phyloP scores from a whole-genome alignment of 179 eudicot genomes.

The Carnegiea gigantea region DNA sequence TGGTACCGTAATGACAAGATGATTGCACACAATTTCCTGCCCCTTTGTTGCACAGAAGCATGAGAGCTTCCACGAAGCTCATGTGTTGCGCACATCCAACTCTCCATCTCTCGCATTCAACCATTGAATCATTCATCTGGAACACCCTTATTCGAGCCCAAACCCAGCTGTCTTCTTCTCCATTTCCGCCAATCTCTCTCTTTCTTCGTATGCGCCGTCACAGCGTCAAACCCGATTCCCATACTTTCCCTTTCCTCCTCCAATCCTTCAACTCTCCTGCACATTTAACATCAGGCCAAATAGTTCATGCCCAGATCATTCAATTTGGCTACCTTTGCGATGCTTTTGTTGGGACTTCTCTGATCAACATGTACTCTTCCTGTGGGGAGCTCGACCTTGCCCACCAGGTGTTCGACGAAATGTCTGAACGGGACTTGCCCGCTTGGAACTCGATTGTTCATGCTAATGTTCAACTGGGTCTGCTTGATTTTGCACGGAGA shows the following conservation, averaged over 20 bases:
- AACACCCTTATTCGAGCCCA: conserved; percentile 36
- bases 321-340: conserved; percentile 6
- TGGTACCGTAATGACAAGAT: not conserved
- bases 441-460: conserved; percentile 41
- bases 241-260: conserved; percentile 44
- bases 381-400: conserved; percentile 35
- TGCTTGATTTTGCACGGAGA: conserved; percentile 27
- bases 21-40: not conserved
- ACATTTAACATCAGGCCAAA: conserved; percentile 25
- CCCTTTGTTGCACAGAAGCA: not conserved
- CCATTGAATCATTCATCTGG: conserved; percentile 41
- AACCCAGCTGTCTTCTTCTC: conserved; percentile 19
- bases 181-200: conserved; percentile 1
- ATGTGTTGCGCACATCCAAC: conserved; percentile 33
- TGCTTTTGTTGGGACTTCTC: conserved; percentile 9
- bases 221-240: conserved; percentile 34
- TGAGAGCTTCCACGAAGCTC: conserved; percentile 25
- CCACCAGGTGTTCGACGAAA: conserved; percentile 38
- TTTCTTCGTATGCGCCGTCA: conserved; percentile 34
- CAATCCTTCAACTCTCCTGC: conserved; percentile 31
- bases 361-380: conserved; percentile 33
- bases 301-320: conserved; percentile 22
- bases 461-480: conserved; percentile 34
- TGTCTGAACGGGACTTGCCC: conserved; percentile 31
- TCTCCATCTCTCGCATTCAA: conserved; percentile 31